Conservation (phyloP, 768 basidiomycete genomes). For the Hygrocybe coccinea region DNA sequence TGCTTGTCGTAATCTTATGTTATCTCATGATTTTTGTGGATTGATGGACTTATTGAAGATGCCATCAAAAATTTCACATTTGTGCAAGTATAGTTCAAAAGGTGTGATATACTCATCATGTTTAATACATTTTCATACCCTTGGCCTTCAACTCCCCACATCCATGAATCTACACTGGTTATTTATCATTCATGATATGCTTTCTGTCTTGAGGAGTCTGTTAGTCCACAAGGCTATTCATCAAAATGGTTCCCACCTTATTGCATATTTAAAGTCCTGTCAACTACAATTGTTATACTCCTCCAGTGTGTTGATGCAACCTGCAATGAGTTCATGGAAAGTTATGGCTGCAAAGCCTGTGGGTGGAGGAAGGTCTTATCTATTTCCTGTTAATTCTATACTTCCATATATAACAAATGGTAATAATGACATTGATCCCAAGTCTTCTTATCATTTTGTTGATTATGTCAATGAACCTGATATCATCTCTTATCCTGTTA, state of each 20-base stretch:
- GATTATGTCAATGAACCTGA: neutral
- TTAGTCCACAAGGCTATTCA: neutral
- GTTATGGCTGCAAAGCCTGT: neutral
- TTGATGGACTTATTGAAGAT: no score
- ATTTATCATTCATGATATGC: neutral
- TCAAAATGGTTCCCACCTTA: no score
- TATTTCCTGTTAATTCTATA: neutral
- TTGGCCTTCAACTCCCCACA: neutral
- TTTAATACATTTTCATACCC: neutral
- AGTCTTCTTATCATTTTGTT: neutral
- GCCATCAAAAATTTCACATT: no score
- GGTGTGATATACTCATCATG: no score
- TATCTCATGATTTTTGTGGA: no score
- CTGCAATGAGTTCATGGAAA: neutral
- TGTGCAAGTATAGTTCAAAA: no score
- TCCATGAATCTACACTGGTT: neutral
- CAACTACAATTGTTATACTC: neutral
- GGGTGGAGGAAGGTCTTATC: neutral
- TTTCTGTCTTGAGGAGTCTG: neutral
- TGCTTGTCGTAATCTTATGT: no score
- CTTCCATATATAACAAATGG: neutral
- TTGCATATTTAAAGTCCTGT: neutral
- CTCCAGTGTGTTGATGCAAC: neutral
- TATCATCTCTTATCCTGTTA: neutral
- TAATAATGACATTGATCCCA: neutral